Conservation (phyloP, 2,329 filamentous ascomycete genomes). For the Uncinocarpus reesii region DNA sequence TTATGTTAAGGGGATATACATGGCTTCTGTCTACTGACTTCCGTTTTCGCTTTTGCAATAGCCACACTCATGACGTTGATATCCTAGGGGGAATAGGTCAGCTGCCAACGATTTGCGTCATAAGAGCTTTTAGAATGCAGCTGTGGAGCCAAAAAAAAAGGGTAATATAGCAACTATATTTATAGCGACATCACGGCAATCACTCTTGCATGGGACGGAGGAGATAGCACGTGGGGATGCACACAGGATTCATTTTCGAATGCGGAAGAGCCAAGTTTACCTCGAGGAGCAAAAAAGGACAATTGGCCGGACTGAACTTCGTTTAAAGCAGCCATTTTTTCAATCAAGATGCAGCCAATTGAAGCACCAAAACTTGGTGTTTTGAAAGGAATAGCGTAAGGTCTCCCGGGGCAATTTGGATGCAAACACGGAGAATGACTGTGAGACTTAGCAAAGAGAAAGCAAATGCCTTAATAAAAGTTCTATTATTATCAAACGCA, state of each 20-base stretch:
- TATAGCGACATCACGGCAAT: neutral
- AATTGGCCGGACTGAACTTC: constrained; percentile 9
- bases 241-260: neutral
- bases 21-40: constrained; percentile 34
- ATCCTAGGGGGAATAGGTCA: constrained; percentile 1
- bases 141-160: neutral
- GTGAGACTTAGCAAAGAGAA: too few species aligned
- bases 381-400: too few species aligned
- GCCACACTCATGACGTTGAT: constrained; percentile 27
- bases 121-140: too few species aligned
- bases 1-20: constrained; percentile 1
- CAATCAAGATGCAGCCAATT: too few species aligned
- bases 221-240: neutral
- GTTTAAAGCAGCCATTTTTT: constrained; percentile 1
- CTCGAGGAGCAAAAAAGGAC: constrained; percentile 10
- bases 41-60: constrained; percentile 40
- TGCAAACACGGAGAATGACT: too few species aligned
- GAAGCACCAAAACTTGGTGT: too few species aligned
- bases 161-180: neutral
- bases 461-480: too few species aligned
- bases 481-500: too few species aligned
- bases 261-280: too few species aligned
- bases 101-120: too few species aligned
- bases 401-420: too few species aligned
- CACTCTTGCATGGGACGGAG: neutral